Evolutionary conservation across 1,284 basidiomycete genomes (phyloP).

Genomic region (Phylloporus sp.): DNA sequence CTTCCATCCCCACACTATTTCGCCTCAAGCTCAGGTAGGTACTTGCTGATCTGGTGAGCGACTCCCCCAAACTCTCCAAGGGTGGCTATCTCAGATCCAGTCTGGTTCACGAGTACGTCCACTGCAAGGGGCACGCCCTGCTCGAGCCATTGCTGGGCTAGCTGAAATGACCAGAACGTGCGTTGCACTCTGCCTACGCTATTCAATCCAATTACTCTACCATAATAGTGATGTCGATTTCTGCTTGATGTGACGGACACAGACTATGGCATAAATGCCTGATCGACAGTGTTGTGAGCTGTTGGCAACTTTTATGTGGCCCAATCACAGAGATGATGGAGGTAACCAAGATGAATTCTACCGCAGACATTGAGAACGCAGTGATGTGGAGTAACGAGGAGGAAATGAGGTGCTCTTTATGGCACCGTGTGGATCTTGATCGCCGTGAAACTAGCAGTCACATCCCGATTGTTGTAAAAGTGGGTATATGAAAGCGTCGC

Average conservation of each 20-base stretch:
- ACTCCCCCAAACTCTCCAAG: conserved; percentile 29
- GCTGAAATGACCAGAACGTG: conserved; percentile 43
- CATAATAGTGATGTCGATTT: too few species aligned
- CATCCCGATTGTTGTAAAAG: too few species aligned
- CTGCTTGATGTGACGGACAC: neutral
- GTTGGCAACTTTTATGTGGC: too few species aligned
- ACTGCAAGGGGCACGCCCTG: neutral
- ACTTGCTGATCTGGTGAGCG: conserved; percentile 45
- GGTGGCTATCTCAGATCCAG: conserved; percentile 20
- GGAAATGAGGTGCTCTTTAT: too few species aligned
- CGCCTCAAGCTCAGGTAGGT: conserved; percentile 6
- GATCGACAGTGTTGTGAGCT: neutral
- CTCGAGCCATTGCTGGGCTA: conserved; percentile 12
- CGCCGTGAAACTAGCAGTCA: too few species aligned
- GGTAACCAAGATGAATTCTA: too few species aligned
- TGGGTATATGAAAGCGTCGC: too few species aligned
- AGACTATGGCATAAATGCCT: neutral
- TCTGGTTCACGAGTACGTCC: conserved; percentile 17
- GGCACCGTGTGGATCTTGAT: too few species aligned
- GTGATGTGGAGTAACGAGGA: too few species aligned
- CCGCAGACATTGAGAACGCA: too few species aligned
- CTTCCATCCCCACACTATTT: neutral
- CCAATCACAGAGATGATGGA: too few species aligned
- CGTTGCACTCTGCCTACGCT: conserved; percentile 5
- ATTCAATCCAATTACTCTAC: conserved; percentile 10